Percentiles rank a stretch among this genome's conserved stretches.
Conservation (phyloP, 2,329 filamentous ascomycete species). For the Fusarium sp. region DNA sequence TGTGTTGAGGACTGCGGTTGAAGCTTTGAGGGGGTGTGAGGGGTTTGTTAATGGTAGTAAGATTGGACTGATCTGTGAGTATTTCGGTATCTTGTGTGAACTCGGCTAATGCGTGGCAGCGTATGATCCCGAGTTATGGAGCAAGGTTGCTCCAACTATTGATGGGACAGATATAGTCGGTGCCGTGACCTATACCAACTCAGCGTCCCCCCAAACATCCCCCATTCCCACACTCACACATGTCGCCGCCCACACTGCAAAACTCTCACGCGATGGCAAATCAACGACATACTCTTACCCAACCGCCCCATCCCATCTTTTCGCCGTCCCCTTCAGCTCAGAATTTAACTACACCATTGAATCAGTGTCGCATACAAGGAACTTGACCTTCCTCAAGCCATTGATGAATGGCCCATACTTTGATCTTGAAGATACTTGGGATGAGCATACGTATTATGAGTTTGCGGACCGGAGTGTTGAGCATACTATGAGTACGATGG, state of each 20-base stretch:
- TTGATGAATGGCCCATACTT: conserved; percentile 73
- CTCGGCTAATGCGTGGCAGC: not conserved
- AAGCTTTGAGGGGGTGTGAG: conserved; percentile 36
- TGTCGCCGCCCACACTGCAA: conserved; percentile 19
- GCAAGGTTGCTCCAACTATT: conserved; percentile 3
- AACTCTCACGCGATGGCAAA: not conserved
- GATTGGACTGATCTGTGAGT: conserved; percentile 53
- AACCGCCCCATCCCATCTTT: conserved; percentile 50
- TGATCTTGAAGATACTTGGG: conserved; percentile 81
- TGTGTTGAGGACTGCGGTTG: conserved; percentile 34
- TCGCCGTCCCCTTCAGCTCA: conserved; percentile 60
- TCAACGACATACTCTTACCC: conserved; percentile 55
- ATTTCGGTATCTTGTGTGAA: fast-evolving
- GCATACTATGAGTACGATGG: conserved; percentile 85
- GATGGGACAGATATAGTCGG: not conserved
- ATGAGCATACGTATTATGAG: conserved; percentile 79
- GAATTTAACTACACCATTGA: conserved; percentile 65
- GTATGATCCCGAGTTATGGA: conserved; percentile 40
- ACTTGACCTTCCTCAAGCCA: conserved; percentile 72
- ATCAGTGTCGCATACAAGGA: conserved; percentile 73
- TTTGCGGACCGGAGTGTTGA: conserved; percentile 76
- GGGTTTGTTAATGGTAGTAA: conserved; percentile 52
- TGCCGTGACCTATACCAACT: conserved; percentile 38
- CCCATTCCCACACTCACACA: conserved; percentile 33
- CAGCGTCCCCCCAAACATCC: not conserved